These are phyloP conservation scores for Plasmodium vivax DNA, from an alignment of 169 alveolate species.

Conservation along the genomic window DNA sequence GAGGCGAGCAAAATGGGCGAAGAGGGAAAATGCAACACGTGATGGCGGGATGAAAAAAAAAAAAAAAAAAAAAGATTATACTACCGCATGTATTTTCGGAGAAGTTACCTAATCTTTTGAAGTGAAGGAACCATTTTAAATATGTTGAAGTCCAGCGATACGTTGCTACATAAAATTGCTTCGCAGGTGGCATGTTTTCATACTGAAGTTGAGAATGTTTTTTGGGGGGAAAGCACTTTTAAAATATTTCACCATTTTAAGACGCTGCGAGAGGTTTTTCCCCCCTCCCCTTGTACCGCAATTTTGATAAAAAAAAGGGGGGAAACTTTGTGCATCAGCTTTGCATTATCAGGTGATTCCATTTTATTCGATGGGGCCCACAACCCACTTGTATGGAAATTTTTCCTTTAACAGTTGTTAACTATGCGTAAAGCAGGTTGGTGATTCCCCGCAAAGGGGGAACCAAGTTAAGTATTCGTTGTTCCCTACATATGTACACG, in stretches of 20 bases:
- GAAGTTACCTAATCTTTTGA: not conserved
- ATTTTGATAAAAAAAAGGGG: not conserved
- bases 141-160: not conserved
- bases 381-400: not conserved
- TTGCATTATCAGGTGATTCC: not conserved
- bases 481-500: not conserved
- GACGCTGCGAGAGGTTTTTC: not conserved
- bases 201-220: not conserved
- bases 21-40: not conserved
- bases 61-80: not conserved
- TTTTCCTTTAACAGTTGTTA: not conserved
- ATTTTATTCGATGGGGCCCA: not conserved
- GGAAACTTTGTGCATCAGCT: not conserved
- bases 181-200: not conserved
- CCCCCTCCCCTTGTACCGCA: not conserved
- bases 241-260: not conserved
- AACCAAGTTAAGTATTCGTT: not conserved
- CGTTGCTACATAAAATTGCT: not conserved
- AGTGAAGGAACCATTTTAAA: not conserved
- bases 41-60: not conserved
- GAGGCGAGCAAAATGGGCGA: not conserved
- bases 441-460: not conserved
- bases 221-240: not conserved
- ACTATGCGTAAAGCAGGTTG: not conserved
- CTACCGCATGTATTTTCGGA: not conserved